A percentile compares a stretch with the other conserved stretches of the same genome.
Evolutionary conservation across 2,329 filamentous ascomycete species (phyloP).

Genomic region (Pseudocercospora cruenta): DNA sequence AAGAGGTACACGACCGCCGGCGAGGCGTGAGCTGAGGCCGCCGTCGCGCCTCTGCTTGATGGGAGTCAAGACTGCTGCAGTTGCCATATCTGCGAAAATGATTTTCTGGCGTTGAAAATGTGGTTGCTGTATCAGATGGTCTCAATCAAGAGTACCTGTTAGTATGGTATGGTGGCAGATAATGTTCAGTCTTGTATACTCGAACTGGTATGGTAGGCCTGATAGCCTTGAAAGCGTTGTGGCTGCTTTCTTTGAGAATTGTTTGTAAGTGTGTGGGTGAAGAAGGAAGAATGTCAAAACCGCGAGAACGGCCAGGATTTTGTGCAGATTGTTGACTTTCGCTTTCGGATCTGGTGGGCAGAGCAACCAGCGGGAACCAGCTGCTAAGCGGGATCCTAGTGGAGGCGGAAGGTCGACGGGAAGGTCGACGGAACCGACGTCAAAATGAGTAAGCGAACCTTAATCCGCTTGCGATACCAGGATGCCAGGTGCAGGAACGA

Average conservation of each 20-base stretch:
- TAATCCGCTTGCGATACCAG: not conserved
- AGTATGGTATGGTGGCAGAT: constrained; percentile 42
- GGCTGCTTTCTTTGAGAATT: constrained; percentile 22
- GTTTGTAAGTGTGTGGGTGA: constrained; percentile 31
- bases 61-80: constrained; percentile 80
- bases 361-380: constrained; percentile 7
- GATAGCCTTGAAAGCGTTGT: constrained; percentile 29
- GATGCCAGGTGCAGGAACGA: not conserved
- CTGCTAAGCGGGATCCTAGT: too few relatives aligned
- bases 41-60: constrained; percentile 87
- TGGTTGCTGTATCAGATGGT: constrained; percentile 36
- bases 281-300: constrained; percentile 21
- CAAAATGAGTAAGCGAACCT: not conserved
- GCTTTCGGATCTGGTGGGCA: not conserved
- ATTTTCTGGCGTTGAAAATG: constrained; percentile 24
- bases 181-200: constrained; percentile 42
- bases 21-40: constrained; percentile 88
- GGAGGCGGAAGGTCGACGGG: too few relatives aligned
- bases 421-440: too few relatives aligned
- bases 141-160: constrained; percentile 44
- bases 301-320: constrained; percentile 8
- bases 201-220: constrained; percentile 21
- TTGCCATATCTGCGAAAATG: constrained; percentile 69
- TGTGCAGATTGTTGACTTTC: constrained; percentile 4
- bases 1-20: constrained; percentile 90